Evolutionary conservation across 225 moss, liverwort and hornwort genomes (phyloP), one percentile per base, ranked within the genome.

Genomic region (Neckera pumila): DNA sequence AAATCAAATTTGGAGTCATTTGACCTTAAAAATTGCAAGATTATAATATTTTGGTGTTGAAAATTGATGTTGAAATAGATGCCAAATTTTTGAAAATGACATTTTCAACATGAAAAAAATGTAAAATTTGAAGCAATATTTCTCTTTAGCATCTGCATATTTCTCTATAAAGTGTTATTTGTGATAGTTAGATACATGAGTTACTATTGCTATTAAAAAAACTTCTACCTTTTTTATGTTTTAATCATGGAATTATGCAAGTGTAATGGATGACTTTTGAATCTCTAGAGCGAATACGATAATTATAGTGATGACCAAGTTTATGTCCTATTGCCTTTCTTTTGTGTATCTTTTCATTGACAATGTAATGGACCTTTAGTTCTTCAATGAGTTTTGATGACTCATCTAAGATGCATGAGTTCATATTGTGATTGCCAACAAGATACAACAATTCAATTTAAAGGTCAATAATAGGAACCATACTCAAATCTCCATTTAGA

Each of bases 151-250:
- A 71, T 38, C 1, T 42, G n/a, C n/a, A n/a, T n/a, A n/a, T n/a
- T n/a, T n/a, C n/a, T n/a, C n/a, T n/a, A 26, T 26, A 3, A 26
- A 42, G 9, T 40, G 8, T 17, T 0, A 0, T 6, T 3, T 10
- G 0, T 10, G 3, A 71, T 27, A 42, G 72, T 17, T 10, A 5
- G 3, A 3, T 16, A 10, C 0, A 0, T n/a, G n/a, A n/a, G n/a
- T n/a, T n/a, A n/a, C n/a, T n/a, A n/a, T n/a, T n/a, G n/a, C n/a
- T n/a, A n/a, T n/a, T n/a, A n/a, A n/a, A n/a, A n/a, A n/a, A n/a
- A n/a, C n/a, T n/a, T n/a, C n/a, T n/a, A n/a, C n/a, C n/a, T n/a
- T n/a, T n/a, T n/a, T n/a, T n/a, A n/a, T n/a, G n/a, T n/a, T n/a
- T n/a, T n/a, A 43, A 72, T 27, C 1, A 43, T 16, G 1, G 3